Base-by-base conservation (phyloP, 73 alveolate genomes). In the Stentor roeselii region DNA sequence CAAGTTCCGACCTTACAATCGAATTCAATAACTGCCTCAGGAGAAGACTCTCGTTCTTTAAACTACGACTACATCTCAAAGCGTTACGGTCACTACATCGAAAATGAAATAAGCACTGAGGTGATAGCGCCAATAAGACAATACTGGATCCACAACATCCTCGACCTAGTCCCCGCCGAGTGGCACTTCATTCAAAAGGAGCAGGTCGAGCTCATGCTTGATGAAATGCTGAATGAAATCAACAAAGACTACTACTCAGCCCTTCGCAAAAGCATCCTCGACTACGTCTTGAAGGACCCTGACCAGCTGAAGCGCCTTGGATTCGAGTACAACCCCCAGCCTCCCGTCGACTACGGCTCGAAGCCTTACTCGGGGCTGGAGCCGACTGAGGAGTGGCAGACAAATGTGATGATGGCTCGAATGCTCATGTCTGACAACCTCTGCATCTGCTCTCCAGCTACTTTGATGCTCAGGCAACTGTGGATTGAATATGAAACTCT, bases 391-490 rank as follows among this genome's bases (percentile, higher is more conserved):
- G 99, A 95, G 61, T 95, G 99, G 99, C 94, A 95, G 80, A 94
- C 93, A 78, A 92, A 93, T 77, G 97, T 95, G 35, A 95, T 93
- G 96, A 95, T 90, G 94, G 99, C 99, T 3, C 86, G 97, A 86
- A 90, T 93, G 95, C 93, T 92, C 31, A 95, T 95, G 94, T 89
- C 92, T 67, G 95, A 91, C 60, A 95, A 95, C 75, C 90, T 95
- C 4, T 95, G 95, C 37, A 95, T 95, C 50, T 93, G 95, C 76
- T 88, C 96, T 35, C 89, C 92, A 78, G 94, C 99, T 27, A 93
- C 99, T 11, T 87, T 95, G 3, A 87, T 88, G 75, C 90, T 95
- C 32, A 89, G 90, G 91, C 88, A 88, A 75, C 91, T 92, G 34
- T 95, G 99, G 99, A 93, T 88, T 85, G 96, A 91, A 67, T 95